Base-by-base conservation (phyloP, 2,329 filamentous ascomycete genomes). In the Thielaviopsis punctulata region DNA sequence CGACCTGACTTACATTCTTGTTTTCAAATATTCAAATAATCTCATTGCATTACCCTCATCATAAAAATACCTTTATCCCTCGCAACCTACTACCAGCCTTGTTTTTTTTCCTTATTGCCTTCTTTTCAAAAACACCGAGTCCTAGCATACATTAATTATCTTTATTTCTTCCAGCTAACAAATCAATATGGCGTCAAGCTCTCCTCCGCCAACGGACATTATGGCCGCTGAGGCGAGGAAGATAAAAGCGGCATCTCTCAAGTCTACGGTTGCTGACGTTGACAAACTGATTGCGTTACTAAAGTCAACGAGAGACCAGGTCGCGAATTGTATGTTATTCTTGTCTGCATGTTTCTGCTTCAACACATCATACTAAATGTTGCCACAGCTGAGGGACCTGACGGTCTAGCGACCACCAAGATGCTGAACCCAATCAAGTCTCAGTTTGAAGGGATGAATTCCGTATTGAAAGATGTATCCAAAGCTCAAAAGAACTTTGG, bases 391-490 rank as follows among this genome's bases (percentile, higher is more conserved):
- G 79, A 84, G 22, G 78, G 80, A 57, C 77, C 77, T 39, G 80
- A 86, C 15, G 78, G 81, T 43, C 71, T 89, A 55, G 83, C 81
- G 23, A 76, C 96, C 60, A 84, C 85, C 25, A 89, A 84, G 63
- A 76, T 95, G 18, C 88, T 95, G 63, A 89, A 84, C 57, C 86
- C 89, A 0, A 73, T 95, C 53, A 92, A 89, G 62, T 73, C 82
- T 49, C 80, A 82, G 1, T 82, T 96, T 56, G 87, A 94, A 39
- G 74, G 77, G 33, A 79, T 94, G 39, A 90, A 84, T 58, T 80
- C 84, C 51, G 82, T 86, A 60, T 69, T 96, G 48, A 92, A 87
- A 64, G 84, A 86, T 52, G 81, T 92, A 2, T 84, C 93, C 59
- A 83, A 82, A 57, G 81, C 82, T 2, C 81, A 94, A 54, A 87